Conservation (phyloP, 805 yeast genomes). For the Crinitomyces ghanaensis region DNA sequence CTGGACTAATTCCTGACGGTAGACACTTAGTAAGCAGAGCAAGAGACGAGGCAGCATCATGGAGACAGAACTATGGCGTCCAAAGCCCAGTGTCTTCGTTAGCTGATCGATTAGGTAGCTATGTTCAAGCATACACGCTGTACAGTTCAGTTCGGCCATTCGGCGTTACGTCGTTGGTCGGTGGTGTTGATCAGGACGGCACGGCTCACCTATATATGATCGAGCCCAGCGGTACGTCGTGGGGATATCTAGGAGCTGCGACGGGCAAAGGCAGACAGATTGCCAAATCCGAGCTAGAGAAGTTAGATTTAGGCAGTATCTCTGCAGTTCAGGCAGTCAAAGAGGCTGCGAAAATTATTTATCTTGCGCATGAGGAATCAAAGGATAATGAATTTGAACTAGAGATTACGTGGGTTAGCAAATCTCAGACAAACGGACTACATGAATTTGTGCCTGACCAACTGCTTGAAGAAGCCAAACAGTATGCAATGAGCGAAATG, state of each 20-base stretch:
- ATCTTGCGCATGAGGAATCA: conserved; percentile 92
- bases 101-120: conserved; percentile 78
- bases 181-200: conserved; percentile 86
- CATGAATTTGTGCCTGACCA: conserved; percentile 77
- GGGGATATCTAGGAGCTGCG: conserved; percentile 98
- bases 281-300: conserved; percentile 95
- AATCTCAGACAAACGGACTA: conserved; percentile 61
- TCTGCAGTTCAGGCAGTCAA: conserved; percentile 75
- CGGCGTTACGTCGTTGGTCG: conserved; percentile 85
- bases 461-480: conserved; percentile 69
- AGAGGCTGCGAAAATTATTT: conserved; percentile 87
- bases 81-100: conserved; percentile 72
- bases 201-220: conserved; percentile 91
- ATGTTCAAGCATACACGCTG: conserved; percentile 90
- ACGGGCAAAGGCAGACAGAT: conserved; percentile 97
- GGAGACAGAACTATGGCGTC: conserved; percentile 64
- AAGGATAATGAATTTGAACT: conserved; percentile 95
- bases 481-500: conserved; percentile 71
- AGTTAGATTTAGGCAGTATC: conserved; percentile 60
- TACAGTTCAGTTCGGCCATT: conserved; percentile 97
- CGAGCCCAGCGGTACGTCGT: conserved; percentile 92
- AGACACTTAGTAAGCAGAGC: conserved; percentile 86
- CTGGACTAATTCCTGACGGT: conserved; percentile 95
- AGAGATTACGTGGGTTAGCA: conserved; percentile 83
- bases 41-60: conserved; percentile 77